phyloP scores from a whole-genome alignment of 108 stramenopile genomes.

The Fistulifera pelliculosa region DNA sequence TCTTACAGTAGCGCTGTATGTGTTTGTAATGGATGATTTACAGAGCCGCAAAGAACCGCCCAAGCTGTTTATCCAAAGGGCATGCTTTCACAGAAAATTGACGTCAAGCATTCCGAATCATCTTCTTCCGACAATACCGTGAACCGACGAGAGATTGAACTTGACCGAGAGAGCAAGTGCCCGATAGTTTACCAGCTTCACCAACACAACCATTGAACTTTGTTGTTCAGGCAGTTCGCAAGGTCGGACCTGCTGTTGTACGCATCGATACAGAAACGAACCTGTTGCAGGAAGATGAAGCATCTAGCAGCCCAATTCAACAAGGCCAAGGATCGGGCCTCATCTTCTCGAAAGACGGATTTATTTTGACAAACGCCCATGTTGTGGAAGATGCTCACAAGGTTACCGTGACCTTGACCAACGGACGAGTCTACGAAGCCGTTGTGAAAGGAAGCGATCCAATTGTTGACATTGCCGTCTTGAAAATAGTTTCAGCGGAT shows the following conservation, averaged over 20 bases:
- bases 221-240: constrained; percentile 64
- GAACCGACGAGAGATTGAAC: no score
- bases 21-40: no score
- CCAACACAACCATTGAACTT: constrained; percentile 8
- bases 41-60: no score
- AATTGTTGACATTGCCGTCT: constrained; percentile 85
- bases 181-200: no score
- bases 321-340: constrained; percentile 85
- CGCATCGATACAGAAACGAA: constrained; percentile 82
- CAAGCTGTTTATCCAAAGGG: no score
- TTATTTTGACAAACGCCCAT: constrained; percentile 86
- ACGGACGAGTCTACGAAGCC: constrained; percentile 74
- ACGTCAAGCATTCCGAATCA: no score
- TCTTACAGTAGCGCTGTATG: no score
- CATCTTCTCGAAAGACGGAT: constrained; percentile 66
- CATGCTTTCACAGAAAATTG: no score
- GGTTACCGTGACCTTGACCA: constrained; percentile 72
- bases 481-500: constrained; percentile 50
- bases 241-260: constrained; percentile 74
- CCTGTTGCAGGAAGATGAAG: constrained; percentile 20
- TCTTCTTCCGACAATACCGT: no score
- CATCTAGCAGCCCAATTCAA: constrained; percentile 25
- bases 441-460: constrained; percentile 70
- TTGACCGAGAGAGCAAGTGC: no score
- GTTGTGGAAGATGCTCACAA: constrained; percentile 76